Evolutionary conservation across 805 yeast genomes (phyloP), one percentile per base, ranked within the genome.

Genomic region (Suhomyces vadensis): DNA sequence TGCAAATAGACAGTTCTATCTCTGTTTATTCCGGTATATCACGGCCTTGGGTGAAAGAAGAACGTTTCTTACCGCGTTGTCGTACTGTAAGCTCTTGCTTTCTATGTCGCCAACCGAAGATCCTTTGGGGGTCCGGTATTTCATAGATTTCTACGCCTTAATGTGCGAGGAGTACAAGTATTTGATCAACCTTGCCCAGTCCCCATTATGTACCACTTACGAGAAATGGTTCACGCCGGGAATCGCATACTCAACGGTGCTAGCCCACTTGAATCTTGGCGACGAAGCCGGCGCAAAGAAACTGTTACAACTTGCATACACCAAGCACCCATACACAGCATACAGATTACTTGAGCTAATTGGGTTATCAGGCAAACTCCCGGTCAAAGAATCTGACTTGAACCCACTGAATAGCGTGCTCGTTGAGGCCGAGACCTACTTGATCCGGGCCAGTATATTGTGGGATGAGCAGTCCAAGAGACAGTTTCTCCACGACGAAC

Each of bases 91-190:
- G 58, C 69, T 83, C 5, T 67, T 89, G 39, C 69, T 86, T 49
- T 78, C 90, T 2, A 65, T 90, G 23, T 72, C 79, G 26, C 96
- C 95, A 1, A 74, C 81, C 2, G 87, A 84, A 44, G 96, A 90
- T 67, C 96, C 96, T 1, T 68, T 83, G 41, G 96, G 96, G 17
- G 89, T 85, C 9, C 74, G 95, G 50, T 83, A 84, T 56, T 86
- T 88, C 60, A 81, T 90, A 52, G 96, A 90, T 59, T 82, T 78
- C 56, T 89, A 86, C 57, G 83, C 92, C 3, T 66, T 87, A 3
- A 67, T 80, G 64, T 71, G 87, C 27, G 82, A 75, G 24, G 87
- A 87, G 48, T 80, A 75, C 56, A 69, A 78, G 46, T 88, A 79
- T 61, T 58, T 89, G 52, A 69, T 82, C 9, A 77, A 79, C 14